These are phyloP conservation scores for Blastobotrys muscicola DNA, from an alignment of 805 yeast genomes.

Conservation along the genomic window DNA sequence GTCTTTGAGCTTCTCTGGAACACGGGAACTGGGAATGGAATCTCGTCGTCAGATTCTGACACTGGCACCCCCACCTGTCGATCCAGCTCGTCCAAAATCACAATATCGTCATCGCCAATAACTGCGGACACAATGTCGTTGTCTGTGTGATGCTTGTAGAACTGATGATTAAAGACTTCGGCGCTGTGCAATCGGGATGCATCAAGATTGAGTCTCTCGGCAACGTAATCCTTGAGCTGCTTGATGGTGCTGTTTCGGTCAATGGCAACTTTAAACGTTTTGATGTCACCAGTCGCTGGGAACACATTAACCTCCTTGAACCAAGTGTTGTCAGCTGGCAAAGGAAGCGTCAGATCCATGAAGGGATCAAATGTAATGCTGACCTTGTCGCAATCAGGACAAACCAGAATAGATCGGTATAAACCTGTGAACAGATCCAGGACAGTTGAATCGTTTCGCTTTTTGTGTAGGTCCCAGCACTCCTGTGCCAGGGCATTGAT, in stretches of 20 bases:
- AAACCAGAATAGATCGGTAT: slow-evolving; percentile 79
- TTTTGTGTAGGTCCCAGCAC: slow-evolving; percentile 73
- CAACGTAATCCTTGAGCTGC: slow-evolving; percentile 54
- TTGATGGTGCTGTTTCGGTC: slow-evolving; percentile 52
- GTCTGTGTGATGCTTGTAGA: slow-evolving; percentile 61
- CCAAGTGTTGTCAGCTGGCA: slow-evolving; percentile 75
- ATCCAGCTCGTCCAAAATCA: slow-evolving; percentile 53
- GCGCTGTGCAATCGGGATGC: slow-evolving; percentile 38
- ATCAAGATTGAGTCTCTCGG: slow-evolving; percentile 32
- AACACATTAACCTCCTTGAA: slow-evolving; percentile 51
- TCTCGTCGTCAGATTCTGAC: slow-evolving; percentile 6
- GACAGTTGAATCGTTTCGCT: slow-evolving; percentile 76
- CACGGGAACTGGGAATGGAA: slow-evolving; percentile 16
- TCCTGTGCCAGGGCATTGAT: slow-evolving; percentile 55
- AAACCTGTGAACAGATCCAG: slow-evolving; percentile 83
- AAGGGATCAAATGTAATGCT: slow-evolving; percentile 92
- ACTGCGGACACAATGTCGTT: slow-evolving; percentile 51
- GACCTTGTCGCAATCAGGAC: slow-evolving; percentile 74
- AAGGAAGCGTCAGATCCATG: slow-evolving; percentile 79
- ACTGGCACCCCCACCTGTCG: neutral
- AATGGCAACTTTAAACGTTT: slow-evolving; percentile 45
- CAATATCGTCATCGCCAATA: slow-evolving; percentile 51
- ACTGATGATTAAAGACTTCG: slow-evolving; percentile 57
- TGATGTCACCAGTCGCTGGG: slow-evolving; percentile 37
- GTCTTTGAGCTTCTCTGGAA: slow-evolving; percentile 9